These are phyloP conservation scores for Mrakia gelida DNA, from an alignment of 768 basidiomycete genomes.

Conservation along the genomic window DNA sequence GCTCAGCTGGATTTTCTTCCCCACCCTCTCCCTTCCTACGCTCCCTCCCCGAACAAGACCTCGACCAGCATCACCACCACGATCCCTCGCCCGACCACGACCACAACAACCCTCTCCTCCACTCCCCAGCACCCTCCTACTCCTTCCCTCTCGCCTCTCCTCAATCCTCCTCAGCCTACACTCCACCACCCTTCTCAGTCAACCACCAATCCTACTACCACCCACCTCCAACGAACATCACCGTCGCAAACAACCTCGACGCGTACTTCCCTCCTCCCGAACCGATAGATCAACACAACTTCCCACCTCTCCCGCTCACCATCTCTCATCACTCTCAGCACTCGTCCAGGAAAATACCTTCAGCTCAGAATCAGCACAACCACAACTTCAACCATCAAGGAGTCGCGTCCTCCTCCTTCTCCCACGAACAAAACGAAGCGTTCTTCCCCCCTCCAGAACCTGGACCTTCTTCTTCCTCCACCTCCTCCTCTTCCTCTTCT, in stretches of 20 bases:
- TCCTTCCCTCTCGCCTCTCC: background rate
- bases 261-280: background rate
- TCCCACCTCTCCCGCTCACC: background rate
- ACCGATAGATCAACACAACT: background rate
- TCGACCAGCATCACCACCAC: background rate
- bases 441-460: background rate
- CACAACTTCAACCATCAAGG: no score
- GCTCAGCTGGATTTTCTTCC: background rate
- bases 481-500: background rate
- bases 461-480: background rate
- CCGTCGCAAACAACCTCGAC: background rate
- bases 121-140: background rate
- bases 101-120: background rate
- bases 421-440: no score
- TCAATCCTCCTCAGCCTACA: background rate
- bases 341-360: no score
- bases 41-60: background rate
- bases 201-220: background rate
- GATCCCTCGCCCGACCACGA: background rate
- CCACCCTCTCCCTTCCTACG: conserved; percentile 10
- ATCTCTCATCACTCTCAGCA: no score
- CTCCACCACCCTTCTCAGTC: background rate
- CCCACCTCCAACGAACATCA: background rate
- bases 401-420: no score
- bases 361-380: no score